Evolutionary conservation across 768 basidiomycete genomes (phyloP).

Genomic region (Cyathus striatus): DNA sequence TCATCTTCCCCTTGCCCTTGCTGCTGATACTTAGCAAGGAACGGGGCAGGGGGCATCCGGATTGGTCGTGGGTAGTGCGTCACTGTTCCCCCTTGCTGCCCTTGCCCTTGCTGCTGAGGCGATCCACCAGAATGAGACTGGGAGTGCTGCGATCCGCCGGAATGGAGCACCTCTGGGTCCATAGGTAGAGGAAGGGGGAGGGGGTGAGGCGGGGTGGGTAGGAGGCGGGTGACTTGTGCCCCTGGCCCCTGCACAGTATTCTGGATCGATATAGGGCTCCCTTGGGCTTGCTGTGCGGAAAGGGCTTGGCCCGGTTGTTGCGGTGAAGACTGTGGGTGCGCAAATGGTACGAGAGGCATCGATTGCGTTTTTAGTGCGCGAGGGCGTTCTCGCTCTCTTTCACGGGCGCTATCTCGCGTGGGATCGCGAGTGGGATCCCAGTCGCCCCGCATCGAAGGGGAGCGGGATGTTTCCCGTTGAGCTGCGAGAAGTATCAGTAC

Average conservation of each 20-base stretch:
- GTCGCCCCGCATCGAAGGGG: no score
- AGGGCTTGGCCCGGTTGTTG: slow-evolving; percentile 34
- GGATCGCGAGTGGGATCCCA: no score
- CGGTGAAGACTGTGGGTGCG: no score
- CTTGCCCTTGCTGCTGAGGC: slow-evolving; percentile 23
- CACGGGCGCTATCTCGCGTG: no score
- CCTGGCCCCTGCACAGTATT: slow-evolving; percentile 31
- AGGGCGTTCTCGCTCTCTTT: slow-evolving; percentile 44
- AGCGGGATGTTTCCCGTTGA: no score
- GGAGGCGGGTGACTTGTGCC: slow-evolving; percentile 24
- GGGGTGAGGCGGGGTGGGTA: slow-evolving; percentile 42
- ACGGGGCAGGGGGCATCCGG: slow-evolving; percentile 48
- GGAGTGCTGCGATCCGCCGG: no score
- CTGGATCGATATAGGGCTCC: slow-evolving; percentile 42
- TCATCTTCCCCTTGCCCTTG: slow-evolving; percentile 51
- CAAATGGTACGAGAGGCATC: slow-evolving; percentile 50
- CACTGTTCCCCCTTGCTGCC: slow-evolving; percentile 25
- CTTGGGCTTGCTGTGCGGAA: slow-evolving; percentile 34
- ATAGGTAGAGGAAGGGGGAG: no score
- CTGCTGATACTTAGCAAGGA: slow-evolving; percentile 53
- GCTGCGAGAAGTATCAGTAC: no score
- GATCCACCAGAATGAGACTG: slow-evolving; percentile 28
- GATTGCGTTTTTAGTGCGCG: slow-evolving; percentile 55
- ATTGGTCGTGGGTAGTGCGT: slow-evolving; percentile 63
- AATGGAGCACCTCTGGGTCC: no score